Percentiles rank a stretch among this genome's conserved stretches.
These are phyloP conservation scores for Parafenestella ontariensis DNA, from an alignment of 2,329 filamentous ascomycete species.

Conservation along the genomic window DNA sequence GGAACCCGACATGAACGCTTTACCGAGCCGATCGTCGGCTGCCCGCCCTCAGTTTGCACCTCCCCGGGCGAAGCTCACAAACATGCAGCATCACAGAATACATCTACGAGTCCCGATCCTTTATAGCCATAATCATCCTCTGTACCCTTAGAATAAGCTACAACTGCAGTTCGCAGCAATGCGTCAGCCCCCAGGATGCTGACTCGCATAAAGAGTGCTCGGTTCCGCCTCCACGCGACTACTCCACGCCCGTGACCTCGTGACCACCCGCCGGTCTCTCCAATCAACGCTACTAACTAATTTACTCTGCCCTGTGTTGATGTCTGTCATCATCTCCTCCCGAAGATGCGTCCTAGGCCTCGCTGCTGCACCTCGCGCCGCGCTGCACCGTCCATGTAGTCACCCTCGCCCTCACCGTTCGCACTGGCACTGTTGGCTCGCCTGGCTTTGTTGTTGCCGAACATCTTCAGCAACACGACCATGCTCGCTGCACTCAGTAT, in stretches of 20 bases:
- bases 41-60: background rate
- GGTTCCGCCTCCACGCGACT: conserved; percentile 25
- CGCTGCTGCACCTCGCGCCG: conserved; percentile 51
- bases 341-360: conserved; percentile 47
- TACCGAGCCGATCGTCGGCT: background rate
- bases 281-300: conserved; percentile 5
- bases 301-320: conserved; percentile 13
- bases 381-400: conserved; percentile 50
- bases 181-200: conserved; percentile 35
- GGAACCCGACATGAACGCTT: background rate
- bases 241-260: conserved; percentile 16
- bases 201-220: conserved; percentile 32
- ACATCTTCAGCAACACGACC: conserved; percentile 65
- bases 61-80: too few species aligned
- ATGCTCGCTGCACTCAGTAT: conserved; percentile 75
- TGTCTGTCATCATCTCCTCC: conserved; percentile 28
- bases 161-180: conserved; percentile 14
- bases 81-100: background rate
- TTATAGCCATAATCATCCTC: too few species aligned
- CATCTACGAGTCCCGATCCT: too few species aligned
- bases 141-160: too few species aligned
- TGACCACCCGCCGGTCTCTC: conserved; percentile 16
- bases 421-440: conserved; percentile 41
- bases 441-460: conserved; percentile 48
- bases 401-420: conserved; percentile 62